These are phyloP conservation scores for Megacollybia marginata DNA, from an alignment of 768 basidiomycete genomes.

Conservation along the genomic window DNA sequence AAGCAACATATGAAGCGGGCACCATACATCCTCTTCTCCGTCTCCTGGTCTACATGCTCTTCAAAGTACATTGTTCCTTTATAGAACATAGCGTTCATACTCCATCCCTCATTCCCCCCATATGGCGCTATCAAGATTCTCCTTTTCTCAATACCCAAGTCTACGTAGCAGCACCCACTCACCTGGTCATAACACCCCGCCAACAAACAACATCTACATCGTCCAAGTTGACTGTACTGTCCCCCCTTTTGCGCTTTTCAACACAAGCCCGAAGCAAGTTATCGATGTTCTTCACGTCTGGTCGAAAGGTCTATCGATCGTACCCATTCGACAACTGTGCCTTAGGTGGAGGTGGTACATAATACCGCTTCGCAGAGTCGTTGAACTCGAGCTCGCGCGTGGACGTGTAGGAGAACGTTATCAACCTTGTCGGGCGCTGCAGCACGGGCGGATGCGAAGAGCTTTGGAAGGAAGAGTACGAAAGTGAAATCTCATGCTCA, in stretches of 20 bases:
- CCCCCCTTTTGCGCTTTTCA: conserved; percentile 20
- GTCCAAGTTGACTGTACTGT: conserved; percentile 14
- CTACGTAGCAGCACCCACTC: conserved; percentile 9
- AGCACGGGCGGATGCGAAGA: conserved; percentile 29
- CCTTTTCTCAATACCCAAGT: conserved; percentile 25
- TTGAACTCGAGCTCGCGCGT: conserved; percentile 52
- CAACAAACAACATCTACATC: conserved; percentile 60
- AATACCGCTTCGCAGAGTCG: conserved; percentile 67
- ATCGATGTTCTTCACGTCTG: conserved; percentile 64
- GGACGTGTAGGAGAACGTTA: conserved; percentile 67
- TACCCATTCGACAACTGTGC: conserved; percentile 68
- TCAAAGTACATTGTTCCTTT: conserved; percentile 69
- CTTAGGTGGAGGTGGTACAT: conserved; percentile 53
- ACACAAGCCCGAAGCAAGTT: conserved; percentile 53
- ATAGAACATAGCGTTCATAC: conserved; percentile 75
- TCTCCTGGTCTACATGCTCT: conserved; percentile 56
- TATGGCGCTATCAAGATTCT: conserved; percentile 81
- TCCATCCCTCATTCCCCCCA: conserved; percentile 73
- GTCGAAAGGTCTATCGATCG: conserved; percentile 60
- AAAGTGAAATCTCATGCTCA: too few relatives aligned
- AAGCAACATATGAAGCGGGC: not conserved
- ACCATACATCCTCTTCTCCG: conserved; percentile 57
- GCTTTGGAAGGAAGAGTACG: too few relatives aligned
- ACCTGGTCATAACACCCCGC: conserved; percentile 87
- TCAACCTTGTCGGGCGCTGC: conserved; percentile 62